These are phyloP conservation scores for Geum urbanum DNA, from an alignment of 306 rosid species.

Conservation along the genomic window DNA sequence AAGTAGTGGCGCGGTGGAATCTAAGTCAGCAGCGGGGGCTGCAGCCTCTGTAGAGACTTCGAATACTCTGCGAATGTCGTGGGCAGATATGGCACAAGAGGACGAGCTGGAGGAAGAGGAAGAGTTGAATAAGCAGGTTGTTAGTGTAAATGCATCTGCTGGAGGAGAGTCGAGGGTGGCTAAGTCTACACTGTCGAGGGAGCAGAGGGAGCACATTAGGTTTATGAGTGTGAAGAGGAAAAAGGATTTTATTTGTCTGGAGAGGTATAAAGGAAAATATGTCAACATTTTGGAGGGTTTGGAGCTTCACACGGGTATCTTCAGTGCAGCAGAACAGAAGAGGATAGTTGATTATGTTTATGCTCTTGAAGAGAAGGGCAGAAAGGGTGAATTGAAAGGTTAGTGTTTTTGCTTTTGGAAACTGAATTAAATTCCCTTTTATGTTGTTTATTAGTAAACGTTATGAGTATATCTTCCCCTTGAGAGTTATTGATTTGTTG, in stretches of 20 bases:
- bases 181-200: slow-evolving; percentile 69
- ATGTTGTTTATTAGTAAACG: background rate
- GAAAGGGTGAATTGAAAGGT: slow-evolving; percentile 77
- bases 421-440: background rate
- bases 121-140: slow-evolving; percentile 32
- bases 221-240: slow-evolving; percentile 57
- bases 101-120: slow-evolving; percentile 64
- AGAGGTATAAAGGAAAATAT: slow-evolving; percentile 62
- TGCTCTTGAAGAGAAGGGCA: slow-evolving; percentile 64
- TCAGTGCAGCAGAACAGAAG: slow-evolving; percentile 89
- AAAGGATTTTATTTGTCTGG: slow-evolving; percentile 66
- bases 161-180: slow-evolving; percentile 36
- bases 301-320: slow-evolving; percentile 76
- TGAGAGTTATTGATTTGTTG: background rate
- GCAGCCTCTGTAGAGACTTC: slow-evolving; percentile 28
- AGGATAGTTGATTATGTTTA: slow-evolving; percentile 60
- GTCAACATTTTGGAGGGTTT: slow-evolving; percentile 79
- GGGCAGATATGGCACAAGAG: slow-evolving; percentile 99
- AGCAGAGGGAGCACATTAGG: slow-evolving; percentile 67
- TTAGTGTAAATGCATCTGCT: slow-evolving; percentile 29
- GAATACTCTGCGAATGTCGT: slow-evolving; percentile 44
- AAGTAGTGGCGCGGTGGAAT: background rate
- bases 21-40: slow-evolving; percentile 14
- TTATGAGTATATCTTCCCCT: background rate
- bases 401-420: slow-evolving; percentile 18